Percentiles rank a stretch among this genome's conserved stretches.
Evolutionary conservation across 129 eudicot genomes (phyloP).

Genomic region (Flaveria sonorensis): DNA sequence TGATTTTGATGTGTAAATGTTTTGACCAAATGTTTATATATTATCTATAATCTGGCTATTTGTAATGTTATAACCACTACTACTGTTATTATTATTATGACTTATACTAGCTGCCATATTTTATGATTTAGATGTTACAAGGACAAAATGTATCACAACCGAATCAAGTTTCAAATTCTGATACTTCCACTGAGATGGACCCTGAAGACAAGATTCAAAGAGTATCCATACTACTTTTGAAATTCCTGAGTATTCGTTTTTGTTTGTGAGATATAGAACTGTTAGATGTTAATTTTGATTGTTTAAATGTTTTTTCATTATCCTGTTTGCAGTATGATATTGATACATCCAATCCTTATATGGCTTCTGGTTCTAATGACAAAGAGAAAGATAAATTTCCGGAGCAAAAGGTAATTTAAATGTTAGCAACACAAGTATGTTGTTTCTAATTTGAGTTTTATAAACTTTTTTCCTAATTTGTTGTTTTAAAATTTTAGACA

Average conservation of each 20-base stretch:
- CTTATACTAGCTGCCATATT: conserved; percentile 18
- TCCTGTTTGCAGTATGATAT: conserved; percentile 58
- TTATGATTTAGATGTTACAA: conserved; percentile 50
- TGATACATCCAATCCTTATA: conserved; percentile 55
- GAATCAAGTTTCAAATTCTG: conserved; percentile 50
- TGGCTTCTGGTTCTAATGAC: conserved; percentile 81
- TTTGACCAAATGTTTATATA: conserved; percentile 1
- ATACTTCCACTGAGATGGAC: conserved; percentile 85
- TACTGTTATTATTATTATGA: background rate
- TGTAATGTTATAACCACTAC: background rate
- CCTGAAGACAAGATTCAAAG: conserved; percentile 66
- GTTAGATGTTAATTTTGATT: conserved; percentile 12
- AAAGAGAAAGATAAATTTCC: conserved; percentile 69
- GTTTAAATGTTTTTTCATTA: conserved; percentile 14
- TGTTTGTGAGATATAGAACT: conserved; percentile 7
- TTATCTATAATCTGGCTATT: background rate
- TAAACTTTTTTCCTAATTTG: background rate
- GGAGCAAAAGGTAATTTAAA: conserved; percentile 73
- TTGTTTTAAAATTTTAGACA: conserved; percentile 45
- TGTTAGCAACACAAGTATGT: background rate
- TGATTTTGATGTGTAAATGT: conserved; percentile 23
- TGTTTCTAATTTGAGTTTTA: background rate
- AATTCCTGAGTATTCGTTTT: background rate
- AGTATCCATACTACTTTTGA: background rate
- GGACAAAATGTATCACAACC: conserved; percentile 48